These are phyloP conservation scores for Trypanosoma conorhini DNA, from an alignment of 208 protist species.

Conservation along the genomic window DNA sequence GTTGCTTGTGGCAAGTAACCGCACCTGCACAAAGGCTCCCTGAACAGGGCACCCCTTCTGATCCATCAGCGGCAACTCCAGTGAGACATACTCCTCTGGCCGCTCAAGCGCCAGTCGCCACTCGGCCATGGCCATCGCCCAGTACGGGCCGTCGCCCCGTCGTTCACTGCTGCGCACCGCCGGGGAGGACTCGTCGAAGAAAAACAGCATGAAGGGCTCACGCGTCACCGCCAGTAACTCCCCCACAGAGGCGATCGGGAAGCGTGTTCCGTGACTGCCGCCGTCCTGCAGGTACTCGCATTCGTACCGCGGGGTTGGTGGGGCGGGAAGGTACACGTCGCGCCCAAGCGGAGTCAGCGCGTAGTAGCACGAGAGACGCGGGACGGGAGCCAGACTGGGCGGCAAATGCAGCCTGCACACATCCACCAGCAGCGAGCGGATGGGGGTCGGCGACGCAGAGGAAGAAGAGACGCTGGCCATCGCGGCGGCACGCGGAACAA, in stretches of 20 bases:
- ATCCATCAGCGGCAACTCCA: slow-evolving; percentile 60
- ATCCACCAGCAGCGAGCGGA: slow-evolving; percentile 40
- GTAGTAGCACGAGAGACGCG: slow-evolving; percentile 84
- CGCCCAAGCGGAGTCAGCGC: slow-evolving; percentile 36
- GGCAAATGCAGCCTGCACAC: slow-evolving; percentile 69
- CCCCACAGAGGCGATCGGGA: slow-evolving; percentile 42
- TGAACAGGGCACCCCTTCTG: slow-evolving; percentile 39
- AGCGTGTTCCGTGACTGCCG: slow-evolving; percentile 30
- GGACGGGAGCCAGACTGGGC: slow-evolving; percentile 39
- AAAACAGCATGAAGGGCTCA: slow-evolving; percentile 82
- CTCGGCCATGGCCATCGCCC: slow-evolving; percentile 76
- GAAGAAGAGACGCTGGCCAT: slow-evolving; percentile 15
- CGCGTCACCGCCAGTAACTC: slow-evolving; percentile 52
- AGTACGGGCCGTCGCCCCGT: slow-evolving; percentile 36
- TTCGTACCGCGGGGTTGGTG: slow-evolving; percentile 61
- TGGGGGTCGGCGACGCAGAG: slow-evolving; percentile 1
- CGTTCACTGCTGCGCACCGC: not conserved
- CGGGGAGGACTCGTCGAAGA: slow-evolving; percentile 64
- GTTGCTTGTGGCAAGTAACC: slow-evolving; percentile 46
- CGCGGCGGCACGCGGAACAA: slow-evolving; percentile 28
- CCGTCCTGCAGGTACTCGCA: slow-evolving; percentile 49
- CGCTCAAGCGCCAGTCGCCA: slow-evolving; percentile 54
- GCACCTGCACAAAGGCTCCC: slow-evolving; percentile 57
- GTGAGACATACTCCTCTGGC: slow-evolving; percentile 36
- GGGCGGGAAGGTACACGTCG: slow-evolving; percentile 71